A percentile compares a stretch with the other conserved stretches of the same genome.
Conservation (phyloP, 306 rosid species). For the Malus orientalis region DNA sequence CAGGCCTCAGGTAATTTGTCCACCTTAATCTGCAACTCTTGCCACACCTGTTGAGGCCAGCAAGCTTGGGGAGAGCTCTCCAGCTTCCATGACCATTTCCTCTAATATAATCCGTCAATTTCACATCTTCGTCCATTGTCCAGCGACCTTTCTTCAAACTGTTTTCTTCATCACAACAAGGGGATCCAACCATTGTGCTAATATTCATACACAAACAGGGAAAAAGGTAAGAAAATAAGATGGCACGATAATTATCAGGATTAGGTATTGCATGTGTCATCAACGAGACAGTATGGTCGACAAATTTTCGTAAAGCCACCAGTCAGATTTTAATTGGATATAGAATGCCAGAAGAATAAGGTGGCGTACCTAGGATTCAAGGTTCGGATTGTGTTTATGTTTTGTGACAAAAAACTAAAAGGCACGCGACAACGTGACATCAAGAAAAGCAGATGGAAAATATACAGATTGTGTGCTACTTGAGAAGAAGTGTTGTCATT, state of each 20-base stretch:
- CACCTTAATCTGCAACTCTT: constrained; percentile 89
- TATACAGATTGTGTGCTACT: background rate
- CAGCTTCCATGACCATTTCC: constrained; percentile 73
- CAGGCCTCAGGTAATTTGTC: constrained; percentile 83
- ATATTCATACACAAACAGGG: background rate
- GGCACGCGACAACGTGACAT: background rate
- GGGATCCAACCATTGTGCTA: constrained; percentile 61
- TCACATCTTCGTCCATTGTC: constrained; percentile 86
- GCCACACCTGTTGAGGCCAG: constrained; percentile 85
- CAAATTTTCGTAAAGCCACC: background rate
- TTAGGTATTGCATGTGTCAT: constrained; percentile 52
- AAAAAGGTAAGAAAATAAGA: background rate
- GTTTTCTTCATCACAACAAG: constrained; percentile 52
- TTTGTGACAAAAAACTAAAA: background rate
- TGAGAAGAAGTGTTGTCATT: constrained; percentile 4
- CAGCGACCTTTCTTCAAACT: constrained; percentile 90
- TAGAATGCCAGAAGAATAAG: background rate
- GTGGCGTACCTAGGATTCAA: constrained; percentile 1
- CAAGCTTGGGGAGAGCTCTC: constrained; percentile 71
- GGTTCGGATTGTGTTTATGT: background rate
- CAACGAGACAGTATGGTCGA: constrained; percentile 4
- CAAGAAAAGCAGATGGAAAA: background rate
- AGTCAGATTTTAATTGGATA: background rate
- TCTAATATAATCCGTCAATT: constrained; percentile 43
- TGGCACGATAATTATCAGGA: constrained; percentile 13